Percentiles rank a stretch among this genome's conserved stretches.
Evolutionary conservation across 2,329 filamentous ascomycete species (phyloP).

Genomic region (Xylariaceae sp.): DNA sequence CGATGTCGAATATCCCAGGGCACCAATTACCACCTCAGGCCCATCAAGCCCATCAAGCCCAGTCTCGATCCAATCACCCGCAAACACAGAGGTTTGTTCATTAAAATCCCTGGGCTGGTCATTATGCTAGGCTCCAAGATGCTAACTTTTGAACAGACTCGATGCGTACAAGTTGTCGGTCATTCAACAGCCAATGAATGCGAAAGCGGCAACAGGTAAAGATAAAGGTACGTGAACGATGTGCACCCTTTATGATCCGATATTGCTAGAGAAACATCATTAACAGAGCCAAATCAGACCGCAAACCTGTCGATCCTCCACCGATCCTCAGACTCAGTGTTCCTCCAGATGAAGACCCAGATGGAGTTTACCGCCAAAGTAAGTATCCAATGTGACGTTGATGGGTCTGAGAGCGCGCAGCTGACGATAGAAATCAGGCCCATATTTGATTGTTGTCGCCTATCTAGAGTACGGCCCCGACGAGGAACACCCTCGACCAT

Average conservation of each 20-base stretch:
- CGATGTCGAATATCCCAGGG: slow-evolving; percentile 18
- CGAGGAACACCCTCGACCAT: slow-evolving; percentile 34
- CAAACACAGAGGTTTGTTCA: slow-evolving; percentile 20
- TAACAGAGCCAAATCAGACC: slow-evolving; percentile 44
- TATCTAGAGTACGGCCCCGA: slow-evolving; percentile 34
- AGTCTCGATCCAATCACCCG: slow-evolving; percentile 7
- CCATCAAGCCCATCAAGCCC: slow-evolving; percentile 11
- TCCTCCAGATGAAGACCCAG: slow-evolving; percentile 39
- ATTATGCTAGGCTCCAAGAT: neutral
- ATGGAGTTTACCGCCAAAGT: slow-evolving; percentile 53
- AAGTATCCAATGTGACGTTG: slow-evolving; percentile 28
- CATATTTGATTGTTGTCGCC: slow-evolving; percentile 28
- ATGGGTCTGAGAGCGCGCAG: neutral
- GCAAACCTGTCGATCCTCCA: slow-evolving; percentile 84
- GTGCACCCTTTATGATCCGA: too few species aligned
- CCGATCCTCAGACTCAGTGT: slow-evolving; percentile 72
- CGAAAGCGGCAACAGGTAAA: slow-evolving; percentile 28
- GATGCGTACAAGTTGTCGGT: slow-evolving; percentile 25
- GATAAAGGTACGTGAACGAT: slow-evolving; percentile 21
- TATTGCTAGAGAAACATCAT: neutral
- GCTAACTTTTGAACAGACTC: slow-evolving; percentile 13
- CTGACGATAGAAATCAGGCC: slow-evolving; percentile 20
- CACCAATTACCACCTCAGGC: slow-evolving; percentile 18
- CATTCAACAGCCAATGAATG: slow-evolving; percentile 25
- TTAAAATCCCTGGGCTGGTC: neutral